Percentiles rank a stretch among this genome's conserved stretches.
Conservation (phyloP, 2,329 filamentous ascomycete genomes). For the Colletotrichum viniferum region DNA sequence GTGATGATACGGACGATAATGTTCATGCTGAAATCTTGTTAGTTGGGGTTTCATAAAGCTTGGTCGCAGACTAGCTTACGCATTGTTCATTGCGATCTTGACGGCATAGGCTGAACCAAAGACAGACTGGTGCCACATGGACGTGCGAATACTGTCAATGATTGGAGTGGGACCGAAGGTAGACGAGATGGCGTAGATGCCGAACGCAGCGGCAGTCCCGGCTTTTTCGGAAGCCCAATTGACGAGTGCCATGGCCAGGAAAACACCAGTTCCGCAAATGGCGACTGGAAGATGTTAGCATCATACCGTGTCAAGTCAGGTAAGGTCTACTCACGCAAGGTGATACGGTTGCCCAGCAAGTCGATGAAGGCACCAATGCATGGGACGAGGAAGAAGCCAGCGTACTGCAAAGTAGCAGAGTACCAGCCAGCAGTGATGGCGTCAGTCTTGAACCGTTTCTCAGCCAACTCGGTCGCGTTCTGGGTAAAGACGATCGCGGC, state of each 20-base stretch:
- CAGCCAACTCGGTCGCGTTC: conserved; percentile 65
- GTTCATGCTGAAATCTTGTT: conserved; percentile 48
- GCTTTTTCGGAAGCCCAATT: conserved; percentile 52
- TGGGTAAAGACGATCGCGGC: conserved; percentile 57
- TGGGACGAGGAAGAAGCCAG: conserved; percentile 61
- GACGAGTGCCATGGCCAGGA: conserved; percentile 54
- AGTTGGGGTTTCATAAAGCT: background rate
- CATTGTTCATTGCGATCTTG: conserved; percentile 67
- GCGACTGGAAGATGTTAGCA: conserved; percentile 27
- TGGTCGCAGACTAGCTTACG: no score
- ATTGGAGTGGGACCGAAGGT: conserved; percentile 62
- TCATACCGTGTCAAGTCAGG: background rate
- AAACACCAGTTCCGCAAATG: conserved; percentile 49
- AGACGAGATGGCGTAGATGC: conserved; percentile 60
- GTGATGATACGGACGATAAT: conserved; percentile 63
- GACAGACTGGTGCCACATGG: conserved; percentile 63
- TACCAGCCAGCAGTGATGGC: conserved; percentile 65
- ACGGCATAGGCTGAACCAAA: conserved; percentile 65
- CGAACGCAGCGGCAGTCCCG: conserved; percentile 64
- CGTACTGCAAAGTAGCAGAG: conserved; percentile 58
- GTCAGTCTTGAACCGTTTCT: conserved; percentile 61
- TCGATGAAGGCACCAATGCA: conserved; percentile 61
- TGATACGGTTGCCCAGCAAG: conserved; percentile 56
- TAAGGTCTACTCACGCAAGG: conserved; percentile 33
- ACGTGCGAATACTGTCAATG: conserved; percentile 64